phyloP scores from a whole-genome alignment of 2,329 filamentous ascomycete genomes.

The Neonectria sp. region DNA sequence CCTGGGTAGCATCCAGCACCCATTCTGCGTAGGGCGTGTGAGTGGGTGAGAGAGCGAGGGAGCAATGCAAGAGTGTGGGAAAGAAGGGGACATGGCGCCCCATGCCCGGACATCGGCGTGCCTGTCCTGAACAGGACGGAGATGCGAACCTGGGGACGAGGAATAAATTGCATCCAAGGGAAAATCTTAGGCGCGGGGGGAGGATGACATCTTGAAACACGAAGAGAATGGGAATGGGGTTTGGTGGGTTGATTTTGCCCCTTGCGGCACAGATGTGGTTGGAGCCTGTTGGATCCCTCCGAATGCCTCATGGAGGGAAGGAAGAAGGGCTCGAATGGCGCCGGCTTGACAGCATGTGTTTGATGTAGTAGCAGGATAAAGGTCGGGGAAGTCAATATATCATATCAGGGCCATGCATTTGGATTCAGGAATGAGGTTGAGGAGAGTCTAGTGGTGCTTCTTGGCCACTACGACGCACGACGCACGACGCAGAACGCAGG shows the following conservation, averaged over 20 bases:
- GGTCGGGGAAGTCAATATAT: constrained; percentile 12
- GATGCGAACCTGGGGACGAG: constrained; percentile 5
- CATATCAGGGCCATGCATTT: constrained; percentile 8
- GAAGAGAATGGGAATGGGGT: constrained; percentile 22
- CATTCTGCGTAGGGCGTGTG: constrained; percentile 1
- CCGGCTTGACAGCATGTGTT: not conserved
- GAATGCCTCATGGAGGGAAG: constrained; percentile 1
- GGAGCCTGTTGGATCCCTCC: not conserved
- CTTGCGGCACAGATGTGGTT: constrained; percentile 5
- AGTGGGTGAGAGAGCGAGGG: not conserved
- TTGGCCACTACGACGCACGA: too few species aligned
- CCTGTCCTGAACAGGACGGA: constrained; percentile 10
- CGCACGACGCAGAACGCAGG: too few species aligned
- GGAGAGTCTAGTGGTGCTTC: not conserved
- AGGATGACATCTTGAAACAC: constrained; percentile 27
- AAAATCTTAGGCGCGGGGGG: constrained; percentile 1
- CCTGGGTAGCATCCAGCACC: constrained; percentile 11
- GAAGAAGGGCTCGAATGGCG: not conserved
- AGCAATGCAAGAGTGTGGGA: not conserved
- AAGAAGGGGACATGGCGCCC: not conserved
- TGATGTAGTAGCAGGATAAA: not conserved
- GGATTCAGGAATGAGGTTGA: constrained; percentile 15
- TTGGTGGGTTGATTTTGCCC: constrained; percentile 24
- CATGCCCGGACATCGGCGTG: not conserved
- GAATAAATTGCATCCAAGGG: constrained; percentile 7